Conservation (phyloP, 2,329 filamentous ascomycete species). For the Pestalotiopsis sp. region DNA sequence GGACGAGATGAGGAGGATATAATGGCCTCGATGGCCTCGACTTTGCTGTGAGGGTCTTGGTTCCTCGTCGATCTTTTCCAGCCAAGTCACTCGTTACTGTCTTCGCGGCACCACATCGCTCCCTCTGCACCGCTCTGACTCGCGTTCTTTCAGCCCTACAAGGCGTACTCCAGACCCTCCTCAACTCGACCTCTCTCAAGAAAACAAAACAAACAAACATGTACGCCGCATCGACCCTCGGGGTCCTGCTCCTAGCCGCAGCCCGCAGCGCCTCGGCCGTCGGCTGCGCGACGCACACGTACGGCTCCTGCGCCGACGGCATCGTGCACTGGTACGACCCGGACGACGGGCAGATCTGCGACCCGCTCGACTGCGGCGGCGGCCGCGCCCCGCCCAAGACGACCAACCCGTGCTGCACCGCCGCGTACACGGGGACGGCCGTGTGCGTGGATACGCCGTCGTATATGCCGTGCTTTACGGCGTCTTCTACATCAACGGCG, state of each 20-base stretch:
- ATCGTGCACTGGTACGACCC: constrained; percentile 9
- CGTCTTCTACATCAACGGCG: background rate
- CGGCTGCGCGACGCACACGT: constrained; percentile 4
- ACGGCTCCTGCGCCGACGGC: constrained; percentile 1
- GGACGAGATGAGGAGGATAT: background rate
- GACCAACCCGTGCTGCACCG: background rate
- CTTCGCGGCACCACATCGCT: background rate
- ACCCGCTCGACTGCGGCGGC: constrained; percentile 10
- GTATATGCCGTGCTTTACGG: background rate
- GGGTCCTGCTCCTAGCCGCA: background rate
- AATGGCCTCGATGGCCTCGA: background rate
- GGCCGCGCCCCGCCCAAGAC: background rate
- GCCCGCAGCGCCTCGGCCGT: background rate
- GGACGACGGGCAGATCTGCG: constrained; percentile 3
- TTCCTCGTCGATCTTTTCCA: background rate
- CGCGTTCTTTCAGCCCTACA: background rate
- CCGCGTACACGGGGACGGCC: background rate
- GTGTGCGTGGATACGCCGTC: background rate
- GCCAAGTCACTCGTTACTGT: background rate
- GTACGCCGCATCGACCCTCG: background rate
- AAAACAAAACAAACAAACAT: background rate
- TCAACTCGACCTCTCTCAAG: too few relatives aligned
- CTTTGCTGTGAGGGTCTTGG: background rate
- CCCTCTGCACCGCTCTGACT: background rate
- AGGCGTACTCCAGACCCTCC: too few relatives aligned